phyloP scores from a whole-genome alignment of 371 early-diverging fungal genomes.

The Mortierella sp. region DNA sequence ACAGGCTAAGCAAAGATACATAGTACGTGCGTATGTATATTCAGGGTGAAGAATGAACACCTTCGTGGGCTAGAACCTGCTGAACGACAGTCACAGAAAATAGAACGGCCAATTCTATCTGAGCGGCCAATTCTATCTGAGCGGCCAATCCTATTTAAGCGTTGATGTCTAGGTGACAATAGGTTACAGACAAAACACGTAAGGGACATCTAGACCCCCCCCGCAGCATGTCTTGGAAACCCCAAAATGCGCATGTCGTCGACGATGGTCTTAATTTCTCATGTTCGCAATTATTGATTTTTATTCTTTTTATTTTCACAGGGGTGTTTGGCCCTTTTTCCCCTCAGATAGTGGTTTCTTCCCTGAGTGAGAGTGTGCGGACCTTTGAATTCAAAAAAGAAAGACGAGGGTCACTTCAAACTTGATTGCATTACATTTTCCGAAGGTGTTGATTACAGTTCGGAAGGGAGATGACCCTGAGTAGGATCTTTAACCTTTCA shows the following conservation, averaged over 20 bases:
- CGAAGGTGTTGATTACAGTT: neutral
- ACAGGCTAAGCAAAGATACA: neutral
- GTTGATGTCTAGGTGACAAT: neutral
- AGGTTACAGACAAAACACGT: neutral
- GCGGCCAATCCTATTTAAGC: no score
- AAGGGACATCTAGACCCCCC: neutral
- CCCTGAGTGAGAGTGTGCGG: neutral
- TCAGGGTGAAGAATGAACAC: neutral
- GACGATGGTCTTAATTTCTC: neutral
- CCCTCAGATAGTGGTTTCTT: neutral
- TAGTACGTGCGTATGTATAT: neutral
- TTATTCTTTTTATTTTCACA: neutral
- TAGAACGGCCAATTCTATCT: no score
- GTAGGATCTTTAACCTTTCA: no score
- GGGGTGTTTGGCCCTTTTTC: neutral
- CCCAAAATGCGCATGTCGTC: no score
- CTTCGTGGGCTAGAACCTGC: neutral
- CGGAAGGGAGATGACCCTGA: neutral
- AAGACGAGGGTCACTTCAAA: neutral
- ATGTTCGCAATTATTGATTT: neutral
- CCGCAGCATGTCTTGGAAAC: neutral
- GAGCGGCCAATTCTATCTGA: no score
- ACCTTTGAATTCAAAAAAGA: conserved; percentile 1
- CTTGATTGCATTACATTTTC: neutral
- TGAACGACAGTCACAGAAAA: neutral